Base-by-base conservation (phyloP, 441 rosid genomes). In the Syzygium malaccense region DNA sequence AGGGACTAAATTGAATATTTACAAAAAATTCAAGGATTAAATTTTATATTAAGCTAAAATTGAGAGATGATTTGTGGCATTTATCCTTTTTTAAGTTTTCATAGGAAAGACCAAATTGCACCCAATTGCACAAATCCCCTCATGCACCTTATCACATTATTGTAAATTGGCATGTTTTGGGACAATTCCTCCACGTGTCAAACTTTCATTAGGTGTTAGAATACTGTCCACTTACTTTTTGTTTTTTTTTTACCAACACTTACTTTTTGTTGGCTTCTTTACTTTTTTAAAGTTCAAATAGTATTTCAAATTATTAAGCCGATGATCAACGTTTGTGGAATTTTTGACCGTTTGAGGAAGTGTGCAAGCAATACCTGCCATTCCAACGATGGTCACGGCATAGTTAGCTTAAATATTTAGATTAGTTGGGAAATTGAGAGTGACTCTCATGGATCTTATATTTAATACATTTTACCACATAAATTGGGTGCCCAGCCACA, bases 281-380 rank as follows among this genome's bases (percentile, higher is more conserved):
- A 2, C 41, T 23, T 57, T 57, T 57, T 4, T 57, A 11, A 25
- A 57, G 62, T 57, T 57, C n/a, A 57, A 26, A 58, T 58, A 0
- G 4, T 4, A 11, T 58, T 26, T 58, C n/a, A 26, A 58, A 58
- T 26, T 11, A 57, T 26, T 58, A 0, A 4, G 62, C 0, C 14
- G 62, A 57, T 11, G 14, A n/a, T 57, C 54, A 51, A 51, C 54
- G 54, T 51, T 51, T 23, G 5, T 4, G 2, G 28, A 57, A 9
- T 57, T 25, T 23, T 57, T 57, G 0, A 57, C 60, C 28, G 2
- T 4, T 37, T 1, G 3, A 4, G 62, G 6, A n/a, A 57, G 14
- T 37, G 62, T 57, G 14, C 62, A 10, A 25, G n/a, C 62, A 10
- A 57, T 23, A 0, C n/a, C 14, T 0, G 11, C 3, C 30, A 6